These are phyloP conservation scores for Zasmidium cellare DNA, from an alignment of 2,329 filamentous ascomycete species.

Conservation along the genomic window DNA sequence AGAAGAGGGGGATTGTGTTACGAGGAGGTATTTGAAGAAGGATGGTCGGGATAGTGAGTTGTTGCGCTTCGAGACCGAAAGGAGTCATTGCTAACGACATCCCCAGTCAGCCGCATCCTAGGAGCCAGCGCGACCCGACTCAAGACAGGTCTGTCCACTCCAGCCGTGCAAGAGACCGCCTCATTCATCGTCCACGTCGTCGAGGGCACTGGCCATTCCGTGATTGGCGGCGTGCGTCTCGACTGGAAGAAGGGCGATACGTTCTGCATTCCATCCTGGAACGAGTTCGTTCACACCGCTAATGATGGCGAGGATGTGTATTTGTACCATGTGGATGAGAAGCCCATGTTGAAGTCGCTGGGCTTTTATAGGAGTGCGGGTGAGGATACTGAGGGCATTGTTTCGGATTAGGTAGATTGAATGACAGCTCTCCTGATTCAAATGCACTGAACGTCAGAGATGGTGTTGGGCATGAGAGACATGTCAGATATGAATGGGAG, in stretches of 20 bases:
- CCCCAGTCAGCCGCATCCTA: neutral
- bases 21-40: neutral
- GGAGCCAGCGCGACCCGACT: neutral
- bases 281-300: slow-evolving; percentile 35
- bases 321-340: neutral
- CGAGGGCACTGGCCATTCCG: slow-evolving; percentile 45
- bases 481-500: too few relatives aligned
- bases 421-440: too few relatives aligned
- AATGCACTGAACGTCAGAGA: too few relatives aligned
- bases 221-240: slow-evolving; percentile 41
- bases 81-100: too few relatives aligned
- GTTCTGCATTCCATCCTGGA: slow-evolving; percentile 57
- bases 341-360: neutral
- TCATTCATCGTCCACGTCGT: slow-evolving; percentile 58
- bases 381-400: too few relatives aligned
- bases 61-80: too few relatives aligned
- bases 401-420: too few relatives aligned
- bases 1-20: too few relatives aligned
- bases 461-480: too few relatives aligned
- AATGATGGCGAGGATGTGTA: neutral
- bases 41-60: too few relatives aligned
- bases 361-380: neutral
- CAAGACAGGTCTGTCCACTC: neutral
- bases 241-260: slow-evolving; percentile 55
- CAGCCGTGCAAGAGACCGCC: slow-evolving; percentile 47